A percentile compares a stretch with the other conserved stretches of the same genome.
Evolutionary conservation across 768 basidiomycete species (phyloP).

Genomic region (Pulveroboletus sp.): DNA sequence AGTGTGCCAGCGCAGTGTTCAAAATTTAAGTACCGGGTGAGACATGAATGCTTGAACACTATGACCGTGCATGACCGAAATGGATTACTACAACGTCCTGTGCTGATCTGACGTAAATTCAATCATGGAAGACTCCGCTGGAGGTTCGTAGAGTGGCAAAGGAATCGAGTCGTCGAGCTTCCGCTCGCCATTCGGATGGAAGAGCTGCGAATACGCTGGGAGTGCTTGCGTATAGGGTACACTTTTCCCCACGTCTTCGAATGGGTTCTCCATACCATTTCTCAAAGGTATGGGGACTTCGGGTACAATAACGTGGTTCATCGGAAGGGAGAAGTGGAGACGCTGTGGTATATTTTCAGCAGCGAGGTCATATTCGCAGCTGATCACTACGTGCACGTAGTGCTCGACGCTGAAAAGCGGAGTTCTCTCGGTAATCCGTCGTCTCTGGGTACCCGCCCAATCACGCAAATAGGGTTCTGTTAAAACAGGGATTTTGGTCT

Average conservation of each 20-base stretch:
- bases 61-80: neutral
- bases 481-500: conserved; percentile 21
- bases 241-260: conserved; percentile 9
- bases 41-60: neutral
- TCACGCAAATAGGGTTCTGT: conserved; percentile 13
- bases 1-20: neutral
- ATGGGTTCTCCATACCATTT: neutral
- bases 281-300: neutral
- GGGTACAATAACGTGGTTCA: conserved; percentile 50
- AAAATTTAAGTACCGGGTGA: neutral
- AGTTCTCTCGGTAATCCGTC: conserved; percentile 45
- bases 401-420: conserved; percentile 62
- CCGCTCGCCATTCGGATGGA: conserved; percentile 67
- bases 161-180: conserved; percentile 65
- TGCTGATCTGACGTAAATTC: conserved; percentile 3
- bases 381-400: conserved; percentile 49
- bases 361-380: conserved; percentile 52
- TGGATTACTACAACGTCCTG: conserved; percentile 3
- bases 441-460: conserved; percentile 29
- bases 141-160: conserved; percentile 62
- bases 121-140: conserved; percentile 5
- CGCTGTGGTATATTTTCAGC: conserved; percentile 25
- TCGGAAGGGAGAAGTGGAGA: conserved; percentile 44
- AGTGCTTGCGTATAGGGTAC: conserved; percentile 35
- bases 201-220: conserved; percentile 79